Evolutionary conservation across 768 basidiomycete species (phyloP).

Genomic region (Lactarius hengduanensis): DNA sequence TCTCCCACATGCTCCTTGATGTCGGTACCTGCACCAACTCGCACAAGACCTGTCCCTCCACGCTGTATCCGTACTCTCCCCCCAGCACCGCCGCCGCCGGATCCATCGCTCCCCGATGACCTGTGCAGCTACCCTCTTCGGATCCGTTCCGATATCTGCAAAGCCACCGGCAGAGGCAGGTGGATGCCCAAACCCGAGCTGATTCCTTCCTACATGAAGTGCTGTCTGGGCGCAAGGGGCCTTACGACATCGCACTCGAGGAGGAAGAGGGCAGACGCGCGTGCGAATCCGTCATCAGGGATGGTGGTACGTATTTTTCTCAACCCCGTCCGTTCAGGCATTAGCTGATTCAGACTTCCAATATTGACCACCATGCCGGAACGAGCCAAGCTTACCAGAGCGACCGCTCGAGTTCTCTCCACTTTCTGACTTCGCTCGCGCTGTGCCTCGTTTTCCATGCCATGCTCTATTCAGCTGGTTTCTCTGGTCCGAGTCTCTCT

Average conservation of each 20-base stretch:
- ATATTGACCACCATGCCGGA: constrained; percentile 55
- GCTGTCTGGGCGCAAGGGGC: constrained; percentile 64
- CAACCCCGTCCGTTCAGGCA: background rate
- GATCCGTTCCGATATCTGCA: constrained; percentile 66
- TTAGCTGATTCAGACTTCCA: constrained; percentile 50
- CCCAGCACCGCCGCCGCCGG: constrained; percentile 34
- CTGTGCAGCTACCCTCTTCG: constrained; percentile 72
- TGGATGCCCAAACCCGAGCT: constrained; percentile 65
- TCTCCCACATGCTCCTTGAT: constrained; percentile 30
- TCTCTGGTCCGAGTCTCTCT: constrained; percentile 1
- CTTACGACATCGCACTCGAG: constrained; percentile 70
- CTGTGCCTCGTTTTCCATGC: background rate
- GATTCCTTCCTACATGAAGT: constrained; percentile 43
- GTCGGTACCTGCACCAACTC: constrained; percentile 28
- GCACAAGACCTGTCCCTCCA: constrained; percentile 17
- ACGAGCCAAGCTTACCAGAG: constrained; percentile 44
- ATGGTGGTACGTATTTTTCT: constrained; percentile 41
- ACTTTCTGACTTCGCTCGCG: constrained; percentile 50
- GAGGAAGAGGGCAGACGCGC: constrained; percentile 54
- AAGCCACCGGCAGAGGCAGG: constrained; percentile 74
- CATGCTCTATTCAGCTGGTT: background rate
- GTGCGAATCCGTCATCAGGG: constrained; percentile 63
- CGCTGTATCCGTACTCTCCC: constrained; percentile 39
- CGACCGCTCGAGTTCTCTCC: constrained; percentile 54
- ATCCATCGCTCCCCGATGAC: constrained; percentile 51